Evolutionary conservation across 129 eudicot species (phyloP).

Genomic region (Heracleum sosnowskyi): DNA sequence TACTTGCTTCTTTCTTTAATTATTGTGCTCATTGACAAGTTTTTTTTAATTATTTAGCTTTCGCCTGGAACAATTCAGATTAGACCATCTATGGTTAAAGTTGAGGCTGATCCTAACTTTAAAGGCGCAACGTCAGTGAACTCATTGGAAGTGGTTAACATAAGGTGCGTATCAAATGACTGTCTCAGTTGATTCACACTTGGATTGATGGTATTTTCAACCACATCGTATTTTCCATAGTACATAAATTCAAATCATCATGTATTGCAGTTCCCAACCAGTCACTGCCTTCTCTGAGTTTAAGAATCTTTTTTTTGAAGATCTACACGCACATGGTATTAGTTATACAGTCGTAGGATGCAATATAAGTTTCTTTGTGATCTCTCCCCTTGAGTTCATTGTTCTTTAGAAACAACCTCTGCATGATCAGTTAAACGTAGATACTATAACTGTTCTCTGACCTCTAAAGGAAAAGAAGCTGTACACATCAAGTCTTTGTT

Average conservation of each 20-base stretch:
- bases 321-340: too few species aligned
- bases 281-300: not conserved
- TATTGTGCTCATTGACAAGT: conserved; percentile 3
- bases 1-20: not conserved
- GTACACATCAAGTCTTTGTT: too few species aligned
- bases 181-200: not conserved
- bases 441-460: not conserved
- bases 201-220: not conserved
- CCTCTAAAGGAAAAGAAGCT: too few species aligned
- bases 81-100: conserved; percentile 58
- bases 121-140: conserved; percentile 25
- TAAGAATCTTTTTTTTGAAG: not conserved
- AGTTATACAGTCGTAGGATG: not conserved
- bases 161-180: conserved; percentile 37
- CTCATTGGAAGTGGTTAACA: conserved; percentile 57
- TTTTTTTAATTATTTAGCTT: not conserved
- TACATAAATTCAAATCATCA: not conserved
- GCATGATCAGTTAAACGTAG: not conserved
- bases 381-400: not conserved
- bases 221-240: not conserved
- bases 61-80: not conserved
- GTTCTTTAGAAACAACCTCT: not conserved
- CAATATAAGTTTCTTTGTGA: not conserved
- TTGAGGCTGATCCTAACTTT: conserved; percentile 13
- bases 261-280: not conserved